Percentiles rank a stretch among this genome's conserved stretches.
These are phyloP conservation scores for Globisporangium sylvaticum DNA, from an alignment of 352 stramenopile genomes.

Conservation along the genomic window DNA sequence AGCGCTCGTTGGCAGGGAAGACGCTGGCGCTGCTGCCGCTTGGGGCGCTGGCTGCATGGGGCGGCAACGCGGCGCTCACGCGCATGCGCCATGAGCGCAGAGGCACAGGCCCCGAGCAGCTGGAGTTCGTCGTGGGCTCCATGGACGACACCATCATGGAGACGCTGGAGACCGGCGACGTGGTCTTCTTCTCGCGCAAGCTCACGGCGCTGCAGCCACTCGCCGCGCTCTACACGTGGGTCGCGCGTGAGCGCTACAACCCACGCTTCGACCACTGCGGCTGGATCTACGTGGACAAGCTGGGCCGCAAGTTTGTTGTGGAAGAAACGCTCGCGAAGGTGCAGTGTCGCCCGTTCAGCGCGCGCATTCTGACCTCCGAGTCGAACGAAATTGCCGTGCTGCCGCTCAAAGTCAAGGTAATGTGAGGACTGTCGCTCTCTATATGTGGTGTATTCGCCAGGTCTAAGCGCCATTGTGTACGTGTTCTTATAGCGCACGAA, in stretches of 20 bases:
- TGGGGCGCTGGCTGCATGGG: conserved; percentile 56
- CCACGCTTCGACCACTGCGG: conserved; percentile 79
- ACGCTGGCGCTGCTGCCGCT: conserved; percentile 60
- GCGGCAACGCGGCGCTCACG: conserved; percentile 52
- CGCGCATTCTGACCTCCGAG: conserved; percentile 68
- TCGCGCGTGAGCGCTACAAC: conserved; percentile 45
- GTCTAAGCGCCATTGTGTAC: neutral
- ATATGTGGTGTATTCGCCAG: neutral
- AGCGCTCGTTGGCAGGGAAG: conserved; percentile 30
- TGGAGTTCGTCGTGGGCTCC: conserved; percentile 71
- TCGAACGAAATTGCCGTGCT: conserved; percentile 76
- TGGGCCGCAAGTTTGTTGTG: conserved; percentile 81
- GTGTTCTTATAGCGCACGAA: conserved; percentile 35
- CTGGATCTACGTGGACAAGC: conserved; percentile 74
- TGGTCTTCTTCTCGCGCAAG: conserved; percentile 77
- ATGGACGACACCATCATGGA: conserved; percentile 88
- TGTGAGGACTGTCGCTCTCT: neutral
- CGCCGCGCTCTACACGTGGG: conserved; percentile 63
- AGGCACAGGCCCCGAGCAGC: conserved; percentile 25
- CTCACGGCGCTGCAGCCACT: conserved; percentile 69
- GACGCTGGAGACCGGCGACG: conserved; percentile 79
- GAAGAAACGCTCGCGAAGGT: conserved; percentile 80
- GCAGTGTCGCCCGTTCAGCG: conserved; percentile 74
- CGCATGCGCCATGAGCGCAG: conserved; percentile 43
- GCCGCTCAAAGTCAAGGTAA: conserved; percentile 52